phyloP scores from a whole-genome alignment of 768 basidiomycete genomes.

The Amyloporia xantha region DNA sequence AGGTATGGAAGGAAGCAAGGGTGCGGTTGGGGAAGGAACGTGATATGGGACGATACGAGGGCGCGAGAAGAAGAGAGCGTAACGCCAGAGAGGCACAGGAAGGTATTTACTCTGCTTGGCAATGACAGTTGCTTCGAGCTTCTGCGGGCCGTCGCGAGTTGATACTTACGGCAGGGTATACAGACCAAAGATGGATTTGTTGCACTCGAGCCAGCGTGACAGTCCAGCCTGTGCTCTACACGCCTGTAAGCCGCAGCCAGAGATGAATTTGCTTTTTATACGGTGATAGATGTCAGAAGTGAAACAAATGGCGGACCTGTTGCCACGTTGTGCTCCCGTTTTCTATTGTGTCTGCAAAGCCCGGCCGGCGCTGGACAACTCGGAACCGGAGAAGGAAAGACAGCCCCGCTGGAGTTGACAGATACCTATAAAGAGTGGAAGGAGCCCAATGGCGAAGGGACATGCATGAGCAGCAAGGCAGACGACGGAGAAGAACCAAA shows the following conservation, averaged over 20 bases:
- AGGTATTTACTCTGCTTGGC: conserved; percentile 15
- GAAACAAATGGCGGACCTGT: conserved; percentile 10
- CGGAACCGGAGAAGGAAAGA: conserved; percentile 2
- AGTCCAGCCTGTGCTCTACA: background rate
- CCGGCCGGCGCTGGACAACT: conserved; percentile 8
- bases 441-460: conserved; percentile 9
- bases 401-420: conserved; percentile 1
- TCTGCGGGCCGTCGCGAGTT: conserved; percentile 20
- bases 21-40: conserved; percentile 12
- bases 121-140: conserved; percentile 19
- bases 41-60: conserved; percentile 16
- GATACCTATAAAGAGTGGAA: conserved; percentile 2
- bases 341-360: conserved; percentile 19
- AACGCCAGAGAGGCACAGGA: conserved; percentile 19
- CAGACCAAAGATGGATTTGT: background rate
- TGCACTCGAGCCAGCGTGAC: background rate
- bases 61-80: conserved; percentile 24
- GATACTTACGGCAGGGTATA: conserved; percentile 15
- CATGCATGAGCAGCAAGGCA: conserved; percentile 26
- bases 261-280: background rate
- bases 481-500: conserved; percentile 13
- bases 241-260: background rate
- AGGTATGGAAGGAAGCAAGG: conserved; percentile 14
- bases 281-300: background rate
- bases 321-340: conserved; percentile 20